Evolutionary conservation across 2,329 filamentous ascomycete species (phyloP), one percentile per base, ranked within the genome.

Genomic region (Arachnomyces sp.): DNA sequence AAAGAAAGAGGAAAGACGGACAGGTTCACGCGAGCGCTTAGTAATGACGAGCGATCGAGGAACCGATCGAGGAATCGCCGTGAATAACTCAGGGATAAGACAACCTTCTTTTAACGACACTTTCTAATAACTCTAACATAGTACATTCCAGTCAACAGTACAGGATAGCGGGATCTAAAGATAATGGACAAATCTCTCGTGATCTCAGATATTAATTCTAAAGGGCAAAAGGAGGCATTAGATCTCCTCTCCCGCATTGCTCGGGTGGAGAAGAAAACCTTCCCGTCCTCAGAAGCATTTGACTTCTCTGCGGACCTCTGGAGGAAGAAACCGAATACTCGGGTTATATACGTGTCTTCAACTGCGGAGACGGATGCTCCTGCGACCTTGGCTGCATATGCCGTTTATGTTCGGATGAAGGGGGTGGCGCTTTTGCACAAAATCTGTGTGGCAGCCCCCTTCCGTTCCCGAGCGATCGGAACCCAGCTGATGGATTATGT

Each of bases 251-350:
- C 51, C 32, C 57, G 54, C 39, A 59, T 63, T 44, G 44, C 60
- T 43, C 59, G 59, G 44, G 52, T 70, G 30, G 72, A 75, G 45
- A 70, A 66, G 51, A 74, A 69, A 48, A 63, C 62, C 32, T 74
- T 75, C 45, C 67, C 73, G 1, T 54, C 68, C 29, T 72, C 65
- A 48, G 72, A 76, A 54, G 62, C 60, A n/a, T 67, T 74, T 45
- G 52, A 65, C 31, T 74, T 74, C 46, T 58, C 60, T 17, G 52
- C 36, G 28, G 68, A 72, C 40, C 53, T 74, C 12, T 64, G 57
- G 57, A 55, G 53, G 39, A 68, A 65, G 48, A 74, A 73, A 49
- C 67, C 67, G 21, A 72, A 71, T 45, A 70, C 66, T 35, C 61
- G 61, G 34, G 54, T 73, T 12, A 48, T 68, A 28, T 64, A 63